Base-by-base conservation (phyloP, 306 rosid species). In the Citrullus colocynthis region DNA sequence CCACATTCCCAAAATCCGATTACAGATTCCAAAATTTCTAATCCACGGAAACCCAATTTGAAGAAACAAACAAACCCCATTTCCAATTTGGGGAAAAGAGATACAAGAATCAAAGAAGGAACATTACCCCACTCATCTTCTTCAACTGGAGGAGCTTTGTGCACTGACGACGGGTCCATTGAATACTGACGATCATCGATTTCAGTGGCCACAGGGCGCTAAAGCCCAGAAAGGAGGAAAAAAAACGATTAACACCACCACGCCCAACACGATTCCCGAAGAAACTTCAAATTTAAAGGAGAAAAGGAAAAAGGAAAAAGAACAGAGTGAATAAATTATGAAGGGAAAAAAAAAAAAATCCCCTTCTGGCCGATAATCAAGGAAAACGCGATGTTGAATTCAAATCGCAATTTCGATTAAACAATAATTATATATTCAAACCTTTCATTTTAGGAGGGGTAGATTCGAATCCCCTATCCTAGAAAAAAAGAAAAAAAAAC, bases 81-180 rank as follows among this genome's bases (percentile, higher is more conserved):
- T 48, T 7, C 45, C 24, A 49, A 73, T 70, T 73, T 39, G 51
- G 48, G 34, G 14, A 36, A 60, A 48, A 21, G 39, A 73, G 39
- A 63, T 42, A 6, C 9, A 5, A 3, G 15, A 55, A 3, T 52
- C n/a, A 44, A 69, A 42, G 48, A 75, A 65, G 4, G 14, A 75
- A 5, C 0, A 72, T 77, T 92, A 95, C 99, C 99, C 98, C 98
- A 91, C 87, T 89, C 98, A 54, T 91, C 96, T 82, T 90, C 86
- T 78, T 95, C 88, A 74, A 78, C 61, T 15, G 89, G 80, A 84
- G 87, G 83, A 72, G 83, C 77, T 81, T 85, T 80, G 78, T 51
- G 91, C 82, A 88, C 70, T 70, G 91, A 79, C 78, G 90, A 89
- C 20, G 88, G 91, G 80, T 96, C 97, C 98, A 93, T 93, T 37